Conservation (phyloP, 352 stramenopile genomes). For the Phytophthora europaea region DNA sequence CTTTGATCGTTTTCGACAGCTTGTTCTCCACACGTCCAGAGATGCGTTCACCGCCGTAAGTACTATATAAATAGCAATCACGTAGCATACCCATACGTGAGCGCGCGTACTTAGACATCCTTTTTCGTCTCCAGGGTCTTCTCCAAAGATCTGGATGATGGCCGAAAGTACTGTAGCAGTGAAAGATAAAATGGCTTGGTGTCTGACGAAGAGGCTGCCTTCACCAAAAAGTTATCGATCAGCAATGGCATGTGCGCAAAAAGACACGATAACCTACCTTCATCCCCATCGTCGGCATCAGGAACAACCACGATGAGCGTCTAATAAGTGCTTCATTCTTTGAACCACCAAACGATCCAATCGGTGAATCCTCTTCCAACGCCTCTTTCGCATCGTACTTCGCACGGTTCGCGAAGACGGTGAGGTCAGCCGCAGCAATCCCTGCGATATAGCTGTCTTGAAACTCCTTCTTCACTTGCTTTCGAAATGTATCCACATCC, state of each 20-base stretch:
- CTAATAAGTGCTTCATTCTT: too few species aligned
- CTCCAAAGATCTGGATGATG: constrained; percentile 6
- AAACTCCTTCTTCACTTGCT: too few species aligned
- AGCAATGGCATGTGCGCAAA: constrained; percentile 6
- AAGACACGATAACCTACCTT: constrained; percentile 4
- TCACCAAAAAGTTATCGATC: constrained; percentile 9
- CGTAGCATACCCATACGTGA: not conserved
- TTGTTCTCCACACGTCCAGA: not conserved
- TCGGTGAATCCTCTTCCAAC: too few species aligned
- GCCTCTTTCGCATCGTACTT: too few species aligned
- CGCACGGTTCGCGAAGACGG: too few species aligned
- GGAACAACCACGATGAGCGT: constrained; percentile 4
- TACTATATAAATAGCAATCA: not conserved
- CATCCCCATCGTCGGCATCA: constrained; percentile 4
- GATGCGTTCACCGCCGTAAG: not conserved
- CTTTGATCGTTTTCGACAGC: not conserved
- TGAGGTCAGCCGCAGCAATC: too few species aligned
- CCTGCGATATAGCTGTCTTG: too few species aligned
- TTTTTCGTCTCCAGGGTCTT: constrained; percentile 1
- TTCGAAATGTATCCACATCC: too few species aligned
- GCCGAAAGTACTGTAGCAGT: constrained; percentile 1
- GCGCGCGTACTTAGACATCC: not conserved
- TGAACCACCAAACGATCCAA: too few species aligned
- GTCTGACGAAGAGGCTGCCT: not conserved
- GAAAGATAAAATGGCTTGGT: not conserved